phyloP scores from a whole-genome alignment of 1,139 yeast species.

The Komagataea norvegica region DNA sequence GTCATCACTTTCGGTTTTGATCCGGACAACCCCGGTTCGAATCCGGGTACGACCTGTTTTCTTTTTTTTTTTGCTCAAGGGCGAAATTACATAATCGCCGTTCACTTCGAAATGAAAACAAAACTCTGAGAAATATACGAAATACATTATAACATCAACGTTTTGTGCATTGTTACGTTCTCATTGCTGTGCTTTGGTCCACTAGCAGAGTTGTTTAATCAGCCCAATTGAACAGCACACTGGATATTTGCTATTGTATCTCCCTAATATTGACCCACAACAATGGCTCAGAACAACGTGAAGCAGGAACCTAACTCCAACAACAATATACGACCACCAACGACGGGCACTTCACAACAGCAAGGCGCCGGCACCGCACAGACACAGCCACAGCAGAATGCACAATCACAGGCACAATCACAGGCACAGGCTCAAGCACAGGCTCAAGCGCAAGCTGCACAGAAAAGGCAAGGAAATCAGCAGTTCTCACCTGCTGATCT shows the following conservation, averaged over 20 bases:
- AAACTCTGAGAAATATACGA: no score
- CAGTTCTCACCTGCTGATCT: slow-evolving; percentile 68
- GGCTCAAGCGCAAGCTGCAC: slow-evolving; percentile 16
- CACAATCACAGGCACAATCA: slow-evolving; percentile 9
- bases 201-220: no score
- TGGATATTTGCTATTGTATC: no score
- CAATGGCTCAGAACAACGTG: slow-evolving; percentile 8
- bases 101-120: no score
- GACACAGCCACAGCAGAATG: slow-evolving; percentile 8
- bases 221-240: no score
- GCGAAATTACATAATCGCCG: slow-evolving; percentile 29
- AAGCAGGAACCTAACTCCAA: slow-evolving; percentile 4
- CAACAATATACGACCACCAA: slow-evolving; percentile 7
- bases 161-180: no score
- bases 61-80: slow-evolving; percentile 23
- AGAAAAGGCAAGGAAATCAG: slow-evolving; percentile 21
- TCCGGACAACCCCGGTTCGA: slow-evolving; percentile 94
- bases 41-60: slow-evolving; percentile 77
- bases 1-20: slow-evolving; percentile 61
- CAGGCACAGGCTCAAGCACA: slow-evolving; percentile 17
- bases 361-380: slow-evolving; percentile 1
- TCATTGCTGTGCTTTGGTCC: no score
- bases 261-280: no score
- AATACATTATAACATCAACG: no score
- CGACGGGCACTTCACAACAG: slow-evolving; percentile 5